phyloP scores from a whole-genome alignment of 2,329 filamentous ascomycete species.

The Ophiostoma montium region DNA sequence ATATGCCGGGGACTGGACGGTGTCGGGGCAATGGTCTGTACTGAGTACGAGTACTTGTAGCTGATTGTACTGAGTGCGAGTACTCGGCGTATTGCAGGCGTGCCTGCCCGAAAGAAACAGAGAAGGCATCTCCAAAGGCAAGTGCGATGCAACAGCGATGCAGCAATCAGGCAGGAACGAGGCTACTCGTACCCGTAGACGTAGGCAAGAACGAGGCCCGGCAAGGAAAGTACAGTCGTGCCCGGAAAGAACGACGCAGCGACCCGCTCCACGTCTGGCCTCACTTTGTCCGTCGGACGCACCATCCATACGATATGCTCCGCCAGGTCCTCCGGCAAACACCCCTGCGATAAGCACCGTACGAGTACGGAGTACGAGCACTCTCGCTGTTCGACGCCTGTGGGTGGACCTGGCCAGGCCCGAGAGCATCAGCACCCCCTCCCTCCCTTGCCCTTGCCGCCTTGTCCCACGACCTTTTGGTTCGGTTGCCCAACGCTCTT shows the following conservation, averaged over 20 bases:
- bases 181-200: too few relatives aligned
- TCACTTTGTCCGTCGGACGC: background rate
- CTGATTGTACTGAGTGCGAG: background rate
- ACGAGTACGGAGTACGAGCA: too few relatives aligned
- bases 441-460: background rate
- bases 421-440: background rate
- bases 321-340: too few relatives aligned
- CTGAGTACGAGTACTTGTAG: background rate
- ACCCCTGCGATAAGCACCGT: background rate
- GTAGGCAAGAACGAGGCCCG: background rate
- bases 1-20: background rate
- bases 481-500: background rate
- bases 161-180: background rate
- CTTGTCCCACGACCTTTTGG: background rate
- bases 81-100: too few relatives aligned
- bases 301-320: too few relatives aligned
- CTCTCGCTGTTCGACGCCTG: background rate
- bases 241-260: too few relatives aligned
- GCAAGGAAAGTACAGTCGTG: too few relatives aligned
- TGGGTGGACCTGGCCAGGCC: too few relatives aligned
- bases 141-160: background rate
- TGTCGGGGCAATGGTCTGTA: background rate
- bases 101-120: background rate
- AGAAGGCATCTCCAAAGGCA: background rate
- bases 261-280: background rate